Conservation (phyloP, 2,329 filamentous ascomycete genomes). For the Ophiocordyceps australis region DNA sequence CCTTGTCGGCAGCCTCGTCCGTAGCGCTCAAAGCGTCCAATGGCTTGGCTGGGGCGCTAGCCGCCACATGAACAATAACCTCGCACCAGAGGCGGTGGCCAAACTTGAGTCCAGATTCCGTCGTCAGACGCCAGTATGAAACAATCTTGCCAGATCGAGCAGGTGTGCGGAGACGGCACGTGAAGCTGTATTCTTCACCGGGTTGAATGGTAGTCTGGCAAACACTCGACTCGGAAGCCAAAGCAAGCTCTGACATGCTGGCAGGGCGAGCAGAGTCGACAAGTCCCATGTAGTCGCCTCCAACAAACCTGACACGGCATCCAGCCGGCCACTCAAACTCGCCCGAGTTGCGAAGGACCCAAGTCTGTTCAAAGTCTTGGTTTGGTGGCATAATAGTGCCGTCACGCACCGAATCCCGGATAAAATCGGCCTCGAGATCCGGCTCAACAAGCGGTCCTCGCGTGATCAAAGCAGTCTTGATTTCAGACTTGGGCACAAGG, state of each 20-base stretch:
- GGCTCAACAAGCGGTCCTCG: slow-evolving; percentile 4
- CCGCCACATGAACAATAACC: slow-evolving; percentile 43
- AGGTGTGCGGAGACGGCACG: slow-evolving; percentile 69
- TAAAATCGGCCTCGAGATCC: slow-evolving; percentile 40
- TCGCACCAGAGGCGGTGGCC: slow-evolving; percentile 95
- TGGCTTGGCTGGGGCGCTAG: slow-evolving; percentile 9
- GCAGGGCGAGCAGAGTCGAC: slow-evolving; percentile 65
- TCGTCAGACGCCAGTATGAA: slow-evolving; percentile 92
- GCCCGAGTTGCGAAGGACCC: slow-evolving; percentile 79
- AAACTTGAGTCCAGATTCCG: slow-evolving; percentile 62
- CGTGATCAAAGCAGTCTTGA: too few relatives aligned
- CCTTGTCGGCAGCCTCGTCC: slow-evolving; percentile 11
- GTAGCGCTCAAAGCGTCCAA: slow-evolving; percentile 5
- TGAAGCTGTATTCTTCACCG: slow-evolving; percentile 64
- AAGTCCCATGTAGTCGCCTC: slow-evolving; percentile 92
- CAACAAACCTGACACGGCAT: slow-evolving; percentile 78
- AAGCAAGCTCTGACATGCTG: slow-evolving; percentile 58
- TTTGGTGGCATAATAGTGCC: slow-evolving; percentile 55
- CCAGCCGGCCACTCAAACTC: slow-evolving; percentile 67
- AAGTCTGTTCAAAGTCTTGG: slow-evolving; percentile 71
- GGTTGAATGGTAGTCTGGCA: slow-evolving; percentile 50
- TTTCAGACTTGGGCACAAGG: neutral
- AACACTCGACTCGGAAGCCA: slow-evolving; percentile 68
- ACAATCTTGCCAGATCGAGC: slow-evolving; percentile 60
- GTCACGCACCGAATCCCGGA: slow-evolving; percentile 63